Evolutionary conservation across 2,329 filamentous ascomycete genomes (phyloP), one percentile per base, ranked within the genome.

Genomic region (Cladosporium colombiae): DNA sequence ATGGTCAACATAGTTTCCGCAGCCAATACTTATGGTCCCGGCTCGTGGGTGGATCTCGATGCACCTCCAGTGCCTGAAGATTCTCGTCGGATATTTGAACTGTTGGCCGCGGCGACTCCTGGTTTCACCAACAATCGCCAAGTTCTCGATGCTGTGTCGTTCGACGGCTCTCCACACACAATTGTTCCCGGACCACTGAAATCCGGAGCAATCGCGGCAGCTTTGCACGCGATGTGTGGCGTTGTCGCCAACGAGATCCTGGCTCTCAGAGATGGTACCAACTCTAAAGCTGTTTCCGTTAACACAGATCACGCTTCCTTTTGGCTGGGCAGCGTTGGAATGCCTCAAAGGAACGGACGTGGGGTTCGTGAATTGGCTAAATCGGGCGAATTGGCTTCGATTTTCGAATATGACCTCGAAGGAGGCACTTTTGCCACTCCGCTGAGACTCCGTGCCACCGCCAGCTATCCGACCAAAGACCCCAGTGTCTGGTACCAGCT

Each of bases 401-500:
- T 77, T 5, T 73, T 78, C 66, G 68, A 66, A 3, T 73, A 76
- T 3, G 77, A 82, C 71, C 78, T 76, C 66, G 79, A 82, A 67
- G 74, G 75, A 33, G 79, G 78, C 3, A 79, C 77, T 70, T 72
- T 74, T 5, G 71, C 73, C 59, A 74, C 75, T 16, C 70, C 78
- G 0, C 70, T 82, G 57, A 76, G 76, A 35, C 78, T 78, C 56
- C 78, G 82, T n/a, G 72, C 77, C 7, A 82, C 80, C 6, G 80
- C 78, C 2, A 77, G 83, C 57, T 85, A 85, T 68, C 80, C 79
- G 7, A 85, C 83, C 0, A 79, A 77, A 23, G 74, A 81, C 35
- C 72, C 77, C 0, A 75, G 76, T 0, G 77, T 79, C 0, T 84
- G 81, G 80, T 86, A 83, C 70, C 82, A 82, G 11, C 75, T 86